Percentiles rank a stretch among this genome's conserved stretches.
phyloP scores from a whole-genome alignment of 106 monocot species.

The Gastrodia elata region DNA sequence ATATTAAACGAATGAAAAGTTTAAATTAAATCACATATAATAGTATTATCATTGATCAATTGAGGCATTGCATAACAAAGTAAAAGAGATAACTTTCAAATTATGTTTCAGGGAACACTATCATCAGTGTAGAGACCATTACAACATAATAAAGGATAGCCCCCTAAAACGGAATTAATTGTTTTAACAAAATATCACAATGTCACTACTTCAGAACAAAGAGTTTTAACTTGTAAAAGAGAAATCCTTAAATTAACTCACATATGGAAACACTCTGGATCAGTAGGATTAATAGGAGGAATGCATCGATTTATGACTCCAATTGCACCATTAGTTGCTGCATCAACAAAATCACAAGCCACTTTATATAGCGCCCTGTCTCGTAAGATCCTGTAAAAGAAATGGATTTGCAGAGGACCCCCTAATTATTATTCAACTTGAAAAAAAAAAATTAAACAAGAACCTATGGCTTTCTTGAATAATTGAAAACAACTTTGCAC shows the following conservation, averaged over 20 bases:
- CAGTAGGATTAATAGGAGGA: slow-evolving; percentile 95
- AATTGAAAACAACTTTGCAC: slow-evolving; percentile 20
- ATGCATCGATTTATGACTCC: slow-evolving; percentile 94
- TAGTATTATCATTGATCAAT: background rate
- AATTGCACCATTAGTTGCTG: slow-evolving; percentile 85
- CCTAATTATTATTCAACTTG: background rate
- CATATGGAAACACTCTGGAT: slow-evolving; percentile 99
- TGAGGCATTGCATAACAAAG: background rate
- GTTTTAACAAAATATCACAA: background rate
- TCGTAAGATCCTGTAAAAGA: slow-evolving; percentile 70
- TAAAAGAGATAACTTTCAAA: background rate
- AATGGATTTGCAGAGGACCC: background rate
- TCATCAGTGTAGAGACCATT: background rate
- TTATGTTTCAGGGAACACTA: background rate
- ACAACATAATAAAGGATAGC: background rate
- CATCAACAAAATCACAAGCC: slow-evolving; percentile 96
- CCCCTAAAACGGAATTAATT: background rate
- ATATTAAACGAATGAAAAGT: background rate
- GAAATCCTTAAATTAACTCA: slow-evolving; percentile 27
- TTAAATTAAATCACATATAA: background rate
- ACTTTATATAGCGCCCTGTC: slow-evolving; percentile 96
- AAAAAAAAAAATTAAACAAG: background rate
- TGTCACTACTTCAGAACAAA: background rate
- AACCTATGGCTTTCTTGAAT: background rate
- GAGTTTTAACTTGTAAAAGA: background rate